Conservation (phyloP, 495 filamentous ascomycete species). For the Tuber aestivum region DNA sequence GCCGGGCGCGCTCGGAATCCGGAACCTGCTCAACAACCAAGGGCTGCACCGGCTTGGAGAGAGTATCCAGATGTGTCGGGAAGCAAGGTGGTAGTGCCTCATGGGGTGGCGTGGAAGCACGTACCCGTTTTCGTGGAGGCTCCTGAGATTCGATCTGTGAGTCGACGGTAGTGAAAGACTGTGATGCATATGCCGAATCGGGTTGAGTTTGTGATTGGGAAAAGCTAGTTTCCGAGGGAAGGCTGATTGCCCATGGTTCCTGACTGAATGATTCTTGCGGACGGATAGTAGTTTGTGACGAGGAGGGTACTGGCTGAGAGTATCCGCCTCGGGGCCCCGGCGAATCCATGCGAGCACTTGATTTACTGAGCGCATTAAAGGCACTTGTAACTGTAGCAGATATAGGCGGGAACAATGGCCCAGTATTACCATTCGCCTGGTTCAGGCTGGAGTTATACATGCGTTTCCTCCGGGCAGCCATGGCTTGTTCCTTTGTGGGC, state of each 20-base stretch:
- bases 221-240: conserved; percentile 64
- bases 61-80: conserved; percentile 49
- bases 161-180: conserved; percentile 45
- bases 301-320: conserved; percentile 45
- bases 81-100: conserved; percentile 32
- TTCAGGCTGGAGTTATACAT: conserved; percentile 70
- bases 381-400: conserved; percentile 86
- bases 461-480: conserved; percentile 92
- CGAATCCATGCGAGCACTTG: conserved; percentile 72
- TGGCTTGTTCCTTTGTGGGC: conserved; percentile 98
- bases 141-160: conserved; percentile 56
- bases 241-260: conserved; percentile 51
- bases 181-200: conserved; percentile 54
- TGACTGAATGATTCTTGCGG: conserved; percentile 49
- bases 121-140: conserved; percentile 73
- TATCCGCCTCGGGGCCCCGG: conserved; percentile 55
- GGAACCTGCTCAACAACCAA: conserved; percentile 62
- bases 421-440: conserved; percentile 59
- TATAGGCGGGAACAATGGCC: conserved; percentile 94
- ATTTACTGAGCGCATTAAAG: conserved; percentile 87
- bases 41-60: conserved; percentile 58
- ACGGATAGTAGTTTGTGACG: conserved; percentile 34
- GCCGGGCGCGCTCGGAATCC: conserved; percentile 65
- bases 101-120: conserved; percentile 38
- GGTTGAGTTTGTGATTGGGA: conserved; percentile 36